Evolutionary conservation across 148 eudicot species (phyloP).

Genomic region (Heliamphora exappendiculata): DNA sequence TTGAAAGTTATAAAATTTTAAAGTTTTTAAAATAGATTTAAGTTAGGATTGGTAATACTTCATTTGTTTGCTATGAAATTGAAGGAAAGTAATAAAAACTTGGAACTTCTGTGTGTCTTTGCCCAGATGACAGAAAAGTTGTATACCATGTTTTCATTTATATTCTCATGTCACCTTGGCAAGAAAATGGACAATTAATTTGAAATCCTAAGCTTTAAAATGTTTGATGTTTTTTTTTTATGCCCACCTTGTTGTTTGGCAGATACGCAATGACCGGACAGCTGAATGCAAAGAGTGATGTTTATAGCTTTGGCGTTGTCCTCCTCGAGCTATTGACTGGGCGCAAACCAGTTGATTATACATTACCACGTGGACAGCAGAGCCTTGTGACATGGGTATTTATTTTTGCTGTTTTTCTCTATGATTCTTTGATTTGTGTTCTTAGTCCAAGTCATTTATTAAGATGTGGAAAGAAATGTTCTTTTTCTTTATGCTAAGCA

Average conservation of each 20-base stretch:
- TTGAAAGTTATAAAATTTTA: no score
- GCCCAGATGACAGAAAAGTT: no score
- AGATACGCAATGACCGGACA: constrained; percentile 91
- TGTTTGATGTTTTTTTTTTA: background rate
- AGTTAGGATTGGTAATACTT: no score
- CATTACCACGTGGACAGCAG: constrained; percentile 82
- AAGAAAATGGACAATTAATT: background rate
- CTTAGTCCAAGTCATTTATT: background rate
- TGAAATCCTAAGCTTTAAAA: background rate
- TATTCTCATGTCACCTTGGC: background rate
- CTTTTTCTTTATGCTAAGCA: background rate
- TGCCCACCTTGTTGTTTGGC: constrained; percentile 7
- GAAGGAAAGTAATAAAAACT: no score
- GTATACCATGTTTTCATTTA: background rate
- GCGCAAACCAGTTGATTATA: constrained; percentile 78
- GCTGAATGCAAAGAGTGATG: constrained; percentile 74
- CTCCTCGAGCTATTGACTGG: constrained; percentile 80
- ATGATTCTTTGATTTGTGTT: background rate
- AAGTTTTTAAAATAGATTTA: no score
- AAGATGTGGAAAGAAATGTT: background rate
- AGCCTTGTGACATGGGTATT: constrained; percentile 82
- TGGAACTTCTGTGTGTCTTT: no score
- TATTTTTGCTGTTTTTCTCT: background rate
- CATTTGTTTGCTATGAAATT: no score
- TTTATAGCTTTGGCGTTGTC: constrained; percentile 79